Evolutionary conservation across 371 early-diverging fungal species (phyloP).

Genomic region (Rhizopus delemar): DNA sequence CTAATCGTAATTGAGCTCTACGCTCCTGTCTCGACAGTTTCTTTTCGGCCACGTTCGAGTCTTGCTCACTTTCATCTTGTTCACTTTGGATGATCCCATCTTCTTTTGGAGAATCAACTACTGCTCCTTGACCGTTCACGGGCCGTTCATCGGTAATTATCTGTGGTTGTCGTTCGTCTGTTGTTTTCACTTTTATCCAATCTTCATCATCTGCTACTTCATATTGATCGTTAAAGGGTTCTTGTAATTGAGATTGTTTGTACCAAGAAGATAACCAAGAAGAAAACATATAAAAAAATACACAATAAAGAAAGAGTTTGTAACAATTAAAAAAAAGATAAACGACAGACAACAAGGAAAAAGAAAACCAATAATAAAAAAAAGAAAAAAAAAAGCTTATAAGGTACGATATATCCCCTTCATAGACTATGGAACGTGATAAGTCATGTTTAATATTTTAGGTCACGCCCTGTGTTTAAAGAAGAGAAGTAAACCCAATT

Average conservation of each 20-base stretch:
- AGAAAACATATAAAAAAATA: slow-evolving; percentile 18
- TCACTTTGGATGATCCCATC: neutral
- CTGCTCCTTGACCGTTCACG: neutral
- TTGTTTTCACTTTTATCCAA: slow-evolving; percentile 26
- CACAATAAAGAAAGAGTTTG: neutral
- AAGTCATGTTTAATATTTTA: slow-evolving; percentile 2
- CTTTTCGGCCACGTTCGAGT: slow-evolving; percentile 8
- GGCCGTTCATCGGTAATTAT: neutral
- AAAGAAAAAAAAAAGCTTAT: neutral
- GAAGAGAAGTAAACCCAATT: too few relatives aligned
- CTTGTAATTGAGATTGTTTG: slow-evolving; percentile 24
- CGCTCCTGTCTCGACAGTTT: slow-evolving; percentile 26
- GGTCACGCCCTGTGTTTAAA: neutral
- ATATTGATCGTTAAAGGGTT: slow-evolving; percentile 19
- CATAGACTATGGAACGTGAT: slow-evolving; percentile 1
- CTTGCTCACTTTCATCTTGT: neutral
- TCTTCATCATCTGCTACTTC: slow-evolving; percentile 21
- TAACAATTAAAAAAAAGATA: neutral
- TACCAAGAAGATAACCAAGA: slow-evolving; percentile 29
- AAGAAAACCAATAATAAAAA: neutral
- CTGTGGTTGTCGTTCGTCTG: slow-evolving; percentile 14
- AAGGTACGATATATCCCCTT: neutral
- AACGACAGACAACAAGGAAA: neutral
- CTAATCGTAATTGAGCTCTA: slow-evolving; percentile 23
- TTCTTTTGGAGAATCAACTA: neutral